Conservation (phyloP, 2,329 filamentous ascomycete species). For the Fusarium nodosum region DNA sequence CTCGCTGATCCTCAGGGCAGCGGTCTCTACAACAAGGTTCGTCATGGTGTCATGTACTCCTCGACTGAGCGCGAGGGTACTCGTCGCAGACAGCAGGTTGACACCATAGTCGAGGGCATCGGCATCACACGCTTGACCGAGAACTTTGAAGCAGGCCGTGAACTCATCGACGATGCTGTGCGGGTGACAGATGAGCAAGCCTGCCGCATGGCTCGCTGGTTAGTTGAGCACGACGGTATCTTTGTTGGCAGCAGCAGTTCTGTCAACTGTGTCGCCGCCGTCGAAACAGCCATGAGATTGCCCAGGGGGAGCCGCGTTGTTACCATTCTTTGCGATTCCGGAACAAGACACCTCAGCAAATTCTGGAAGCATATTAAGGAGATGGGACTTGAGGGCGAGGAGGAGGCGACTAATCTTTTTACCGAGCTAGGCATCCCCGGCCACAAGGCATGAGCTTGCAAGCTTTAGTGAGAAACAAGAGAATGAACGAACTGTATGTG, state of each 20-base stretch:
- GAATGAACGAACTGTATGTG: conserved; percentile 20
- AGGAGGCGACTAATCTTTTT: conserved; percentile 63
- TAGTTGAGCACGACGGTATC: conserved; percentile 95
- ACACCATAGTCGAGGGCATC: conserved; percentile 95
- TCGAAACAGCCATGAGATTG: conserved; percentile 74
- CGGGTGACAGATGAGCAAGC: conserved; percentile 91
- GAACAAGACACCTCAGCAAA: conserved; percentile 85
- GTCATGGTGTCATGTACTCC: conserved; percentile 96
- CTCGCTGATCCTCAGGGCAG: conserved; percentile 95
- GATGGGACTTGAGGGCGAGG: conserved; percentile 69
- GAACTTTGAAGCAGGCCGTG: conserved; percentile 90
- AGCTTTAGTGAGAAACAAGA: not conserved
- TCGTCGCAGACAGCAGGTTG: conserved; percentile 88
- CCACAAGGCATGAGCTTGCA: conserved; percentile 7
- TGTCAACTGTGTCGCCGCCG: conserved; percentile 93
- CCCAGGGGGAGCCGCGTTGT: conserved; percentile 75
- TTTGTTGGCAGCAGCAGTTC: conserved; percentile 95
- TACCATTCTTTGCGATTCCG: conserved; percentile 88
- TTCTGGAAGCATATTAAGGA: conserved; percentile 83
- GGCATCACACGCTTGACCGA: conserved; percentile 94
- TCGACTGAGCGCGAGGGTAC: conserved; percentile 91
- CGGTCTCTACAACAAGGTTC: conserved; percentile 91
- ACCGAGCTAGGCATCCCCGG: conserved; percentile 62
- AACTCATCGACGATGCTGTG: conserved; percentile 91
- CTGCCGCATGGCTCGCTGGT: conserved; percentile 92